Percentiles rank a stretch among this genome's conserved stretches.
phyloP scores from a whole-genome alignment of 2,329 filamentous ascomycete genomes.

The Lithohypha guttulata region DNA sequence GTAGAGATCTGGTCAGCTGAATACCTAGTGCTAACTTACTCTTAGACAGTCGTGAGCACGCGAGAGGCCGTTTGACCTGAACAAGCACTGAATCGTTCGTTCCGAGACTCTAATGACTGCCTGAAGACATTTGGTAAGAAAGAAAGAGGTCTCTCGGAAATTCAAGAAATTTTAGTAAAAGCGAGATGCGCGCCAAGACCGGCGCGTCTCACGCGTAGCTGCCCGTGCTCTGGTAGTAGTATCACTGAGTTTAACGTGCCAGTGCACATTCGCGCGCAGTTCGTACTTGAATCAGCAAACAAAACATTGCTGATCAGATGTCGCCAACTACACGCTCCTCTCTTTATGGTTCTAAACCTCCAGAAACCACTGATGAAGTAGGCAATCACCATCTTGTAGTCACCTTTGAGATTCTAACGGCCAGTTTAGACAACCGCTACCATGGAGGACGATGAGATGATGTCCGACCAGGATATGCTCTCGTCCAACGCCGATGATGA shows the following conservation, averaged over 20 bases:
- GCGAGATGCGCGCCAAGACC: constrained; percentile 2
- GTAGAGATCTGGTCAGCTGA: constrained; percentile 54
- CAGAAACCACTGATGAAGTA: no score
- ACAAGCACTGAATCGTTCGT: constrained; percentile 76
- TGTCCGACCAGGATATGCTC: constrained; percentile 25
- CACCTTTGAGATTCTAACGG: background rate
- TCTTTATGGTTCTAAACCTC: constrained; percentile 14
- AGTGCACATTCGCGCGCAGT: no score
- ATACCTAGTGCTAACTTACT: constrained; percentile 60
- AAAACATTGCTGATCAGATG: no score
- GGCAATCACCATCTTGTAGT: no score
- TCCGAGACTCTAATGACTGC: constrained; percentile 99
- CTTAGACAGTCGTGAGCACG: constrained; percentile 99
- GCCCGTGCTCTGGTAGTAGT: no score
- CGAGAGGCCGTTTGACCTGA: constrained; percentile 72
- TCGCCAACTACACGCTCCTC: constrained; percentile 31
- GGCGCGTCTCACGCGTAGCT: no score
- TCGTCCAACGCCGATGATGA: constrained; percentile 20
- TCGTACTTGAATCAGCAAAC: no score
- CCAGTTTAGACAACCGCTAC: constrained; percentile 16
- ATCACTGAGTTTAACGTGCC: no score
- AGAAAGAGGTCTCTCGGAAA: constrained; percentile 33
- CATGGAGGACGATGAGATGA: constrained; percentile 22
- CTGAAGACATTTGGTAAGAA: constrained; percentile 51
- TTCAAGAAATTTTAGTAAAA: background rate